phyloP scores from a whole-genome alignment of 2,329 filamentous ascomycete species.

The Madurella mycetomatis region DNA sequence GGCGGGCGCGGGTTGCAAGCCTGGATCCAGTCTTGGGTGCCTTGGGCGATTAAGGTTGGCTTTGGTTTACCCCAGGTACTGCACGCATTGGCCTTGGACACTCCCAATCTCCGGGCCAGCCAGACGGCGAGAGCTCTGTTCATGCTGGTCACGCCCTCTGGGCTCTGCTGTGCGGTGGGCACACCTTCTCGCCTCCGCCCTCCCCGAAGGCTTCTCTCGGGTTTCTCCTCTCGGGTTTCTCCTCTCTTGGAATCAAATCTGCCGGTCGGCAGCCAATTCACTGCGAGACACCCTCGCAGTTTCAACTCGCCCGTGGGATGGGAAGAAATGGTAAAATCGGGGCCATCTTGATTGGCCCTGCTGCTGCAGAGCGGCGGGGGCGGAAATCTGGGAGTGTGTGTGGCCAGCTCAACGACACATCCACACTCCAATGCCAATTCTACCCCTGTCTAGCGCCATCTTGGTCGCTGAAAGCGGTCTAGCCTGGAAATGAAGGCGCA shows the following conservation, averaged over 20 bases:
- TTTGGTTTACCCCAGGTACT: too few species aligned
- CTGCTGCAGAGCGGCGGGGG: constrained; percentile 23
- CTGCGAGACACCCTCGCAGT: constrained; percentile 17
- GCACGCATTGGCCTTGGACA: too few species aligned
- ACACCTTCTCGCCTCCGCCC: background rate
- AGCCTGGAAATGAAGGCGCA: constrained; percentile 21
- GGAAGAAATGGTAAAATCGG: constrained; percentile 13
- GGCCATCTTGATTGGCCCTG: constrained; percentile 19
- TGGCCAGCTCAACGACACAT: constrained; percentile 22
- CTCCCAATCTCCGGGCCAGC: too few species aligned
- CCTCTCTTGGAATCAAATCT: constrained; percentile 5
- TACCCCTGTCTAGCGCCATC: constrained; percentile 24
- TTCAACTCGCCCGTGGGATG: constrained; percentile 20
- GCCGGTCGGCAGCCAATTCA: constrained; percentile 10
- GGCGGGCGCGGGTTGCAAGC: too few species aligned
- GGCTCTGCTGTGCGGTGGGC: background rate
- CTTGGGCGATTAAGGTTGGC: too few species aligned
- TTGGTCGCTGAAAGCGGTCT: constrained; percentile 15
- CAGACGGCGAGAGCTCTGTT: too few species aligned
- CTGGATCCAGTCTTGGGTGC: too few species aligned
- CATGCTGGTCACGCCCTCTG: too few species aligned
- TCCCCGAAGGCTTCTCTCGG: background rate
- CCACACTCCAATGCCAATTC: constrained; percentile 20
- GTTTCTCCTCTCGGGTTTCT: background rate
- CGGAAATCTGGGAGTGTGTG: constrained; percentile 21